phyloP scores from a whole-genome alignment of 495 filamentous ascomycete genomes.

The Aspergillus biplanus region DNA sequence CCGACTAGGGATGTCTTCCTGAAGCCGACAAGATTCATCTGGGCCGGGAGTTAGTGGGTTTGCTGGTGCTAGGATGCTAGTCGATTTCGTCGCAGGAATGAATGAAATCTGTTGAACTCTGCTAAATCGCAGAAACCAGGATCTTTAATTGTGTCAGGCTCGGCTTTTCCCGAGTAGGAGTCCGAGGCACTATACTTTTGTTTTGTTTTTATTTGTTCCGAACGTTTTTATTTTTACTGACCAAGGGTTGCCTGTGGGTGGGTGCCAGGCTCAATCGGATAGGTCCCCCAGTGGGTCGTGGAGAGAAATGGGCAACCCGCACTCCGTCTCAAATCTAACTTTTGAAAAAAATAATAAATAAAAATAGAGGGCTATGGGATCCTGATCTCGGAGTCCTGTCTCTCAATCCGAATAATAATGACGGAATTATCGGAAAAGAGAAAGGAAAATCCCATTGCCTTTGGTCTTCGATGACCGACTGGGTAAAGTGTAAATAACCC shows the following conservation, averaged over 20 bases:
- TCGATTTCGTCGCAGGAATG: background rate
- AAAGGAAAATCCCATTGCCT: background rate
- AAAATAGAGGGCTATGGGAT: too few species aligned
- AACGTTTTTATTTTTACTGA: background rate
- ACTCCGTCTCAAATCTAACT: slow-evolving; percentile 2
- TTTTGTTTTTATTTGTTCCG: slow-evolving; percentile 11
- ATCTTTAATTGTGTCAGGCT: slow-evolving; percentile 11
- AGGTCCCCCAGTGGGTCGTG: background rate
- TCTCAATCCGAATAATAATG: background rate
- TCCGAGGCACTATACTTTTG: slow-evolving; percentile 4
- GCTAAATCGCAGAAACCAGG: background rate
- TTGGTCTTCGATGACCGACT: too few species aligned
- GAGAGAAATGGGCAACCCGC: background rate
- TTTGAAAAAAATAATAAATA: background rate
- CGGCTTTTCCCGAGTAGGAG: slow-evolving; percentile 18
- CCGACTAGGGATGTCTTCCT: slow-evolving; percentile 1
- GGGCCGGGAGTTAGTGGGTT: background rate
- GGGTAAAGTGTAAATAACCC: too few species aligned
- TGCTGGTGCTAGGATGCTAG: background rate
- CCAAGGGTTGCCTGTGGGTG: background rate
- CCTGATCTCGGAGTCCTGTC: background rate
- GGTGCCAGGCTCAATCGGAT: background rate
- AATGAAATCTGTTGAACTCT: background rate
- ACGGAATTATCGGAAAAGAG: background rate
- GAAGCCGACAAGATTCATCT: slow-evolving; percentile 5